These are phyloP conservation scores for Stereum hirsutum DNA, from an alignment of 1,284 basidiomycete genomes.

Conservation along the genomic window DNA sequence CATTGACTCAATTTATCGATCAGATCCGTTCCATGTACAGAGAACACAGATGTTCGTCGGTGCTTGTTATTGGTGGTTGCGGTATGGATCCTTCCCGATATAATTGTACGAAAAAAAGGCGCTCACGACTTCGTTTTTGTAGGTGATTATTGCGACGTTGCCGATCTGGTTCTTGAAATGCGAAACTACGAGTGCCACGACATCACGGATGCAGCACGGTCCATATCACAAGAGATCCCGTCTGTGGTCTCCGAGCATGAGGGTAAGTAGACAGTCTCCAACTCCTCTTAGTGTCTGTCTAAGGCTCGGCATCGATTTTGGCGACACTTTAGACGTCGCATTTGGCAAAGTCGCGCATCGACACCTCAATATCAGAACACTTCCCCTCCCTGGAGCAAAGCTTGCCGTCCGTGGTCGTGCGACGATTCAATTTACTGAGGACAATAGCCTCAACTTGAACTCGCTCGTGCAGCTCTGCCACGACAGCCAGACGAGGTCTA, in stretches of 20 bases:
- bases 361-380: not conserved
- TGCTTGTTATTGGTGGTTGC: slow-evolving; percentile 18
- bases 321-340: not conserved
- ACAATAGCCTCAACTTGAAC: slow-evolving; percentile 11
- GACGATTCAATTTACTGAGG: slow-evolving; percentile 7
- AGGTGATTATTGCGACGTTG: slow-evolving; percentile 18
- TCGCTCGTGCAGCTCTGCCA: slow-evolving; percentile 13
- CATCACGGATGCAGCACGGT: slow-evolving; percentile 12
- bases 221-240: slow-evolving; percentile 13
- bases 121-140: not conserved
- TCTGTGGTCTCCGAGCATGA: slow-evolving; percentile 12
- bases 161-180: slow-evolving; percentile 18
- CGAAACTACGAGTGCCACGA: slow-evolving; percentile 15
- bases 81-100: slow-evolving; percentile 5
- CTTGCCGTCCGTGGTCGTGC: slow-evolving; percentile 9
- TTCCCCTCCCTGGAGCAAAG: slow-evolving; percentile 5
- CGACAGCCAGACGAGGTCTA: slow-evolving; percentile 15
- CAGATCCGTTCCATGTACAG: slow-evolving; percentile 14
- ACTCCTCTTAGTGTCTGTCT: too few species aligned
- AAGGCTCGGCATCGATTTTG: not conserved
- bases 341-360: not conserved
- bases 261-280: slow-evolving; percentile 6
- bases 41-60: slow-evolving; percentile 13
- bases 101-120: not conserved
- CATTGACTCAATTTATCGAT: too few species aligned